Evolutionary conservation across 495 filamentous ascomycete genomes (phyloP), one percentile per base, ranked within the genome.

Genomic region (Lasiosphaeris hirsuta): DNA sequence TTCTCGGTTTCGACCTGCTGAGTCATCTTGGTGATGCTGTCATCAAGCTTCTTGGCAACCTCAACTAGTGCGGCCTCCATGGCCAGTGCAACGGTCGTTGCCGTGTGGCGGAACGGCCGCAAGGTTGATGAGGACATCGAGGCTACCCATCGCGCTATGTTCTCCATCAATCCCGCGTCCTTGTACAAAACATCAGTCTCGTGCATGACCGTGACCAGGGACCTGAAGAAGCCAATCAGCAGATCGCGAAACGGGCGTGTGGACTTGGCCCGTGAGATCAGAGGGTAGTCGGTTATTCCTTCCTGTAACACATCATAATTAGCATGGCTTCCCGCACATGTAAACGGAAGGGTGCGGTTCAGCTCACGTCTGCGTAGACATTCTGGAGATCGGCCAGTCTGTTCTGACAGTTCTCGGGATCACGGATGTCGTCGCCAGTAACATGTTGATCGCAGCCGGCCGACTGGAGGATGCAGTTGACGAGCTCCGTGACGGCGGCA

Each of bases 81-180:
- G 17, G 86, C 78, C 33, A 97, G 76, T 2, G 87, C 83, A 11
- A 90, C 82, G 5, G 96, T 81, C 1, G 93, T 96, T 1, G 92
- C 86, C 0, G 94, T 98, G 69, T 97, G 95, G 51, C 94, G 80
- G 71, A 98, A 96, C 5, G 94, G 92, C 17, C 95, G 84, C 40
- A 89, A 84, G 1, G 78, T 73, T 0, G 90, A 88, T 8, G 89
- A 92, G 3, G 92, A 91, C 86, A 97, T 88, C 17, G 86, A 83
- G 14, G 84, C 84, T 33, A 96, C 75, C 95, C 94, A 98, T 52
- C 87, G 73, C 57, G 89, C 80, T 48, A 96, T 81, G 62, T 93
- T 96, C 63, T 96, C 90, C 65, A 94, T 82, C 19, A 97, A 75
- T 5, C 82, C 76, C 18, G 75, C 74, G 55, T 96, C 87, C 40